phyloP scores from a whole-genome alignment of 805 yeast genomes.

The Monosporozyma unispora region DNA sequence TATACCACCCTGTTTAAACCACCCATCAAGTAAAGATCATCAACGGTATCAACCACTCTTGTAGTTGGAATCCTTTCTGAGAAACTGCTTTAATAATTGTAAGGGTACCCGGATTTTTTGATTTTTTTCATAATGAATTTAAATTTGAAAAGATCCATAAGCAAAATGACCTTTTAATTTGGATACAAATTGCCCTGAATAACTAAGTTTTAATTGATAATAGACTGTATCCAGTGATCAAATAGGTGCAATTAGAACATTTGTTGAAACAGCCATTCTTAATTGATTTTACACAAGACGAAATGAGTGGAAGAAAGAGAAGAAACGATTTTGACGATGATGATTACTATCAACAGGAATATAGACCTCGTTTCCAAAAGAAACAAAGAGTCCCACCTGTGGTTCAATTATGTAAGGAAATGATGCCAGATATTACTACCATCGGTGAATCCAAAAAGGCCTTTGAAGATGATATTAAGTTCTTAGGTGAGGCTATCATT shows the following conservation, averaged over 20 bases:
- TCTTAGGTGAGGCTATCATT: constrained; percentile 56
- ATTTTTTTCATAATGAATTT: background rate
- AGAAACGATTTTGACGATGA: constrained; percentile 17
- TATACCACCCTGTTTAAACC: background rate
- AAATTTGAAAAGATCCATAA: background rate
- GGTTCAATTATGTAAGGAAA: constrained; percentile 37
- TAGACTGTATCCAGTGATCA: background rate
- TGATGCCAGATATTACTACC: constrained; percentile 44
- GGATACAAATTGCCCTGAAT: background rate
- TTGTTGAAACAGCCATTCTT: background rate
- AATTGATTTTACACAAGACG: background rate
- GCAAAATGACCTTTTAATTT: background rate
- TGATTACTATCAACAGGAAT: constrained; percentile 26
- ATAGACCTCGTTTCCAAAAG: constrained; percentile 26
- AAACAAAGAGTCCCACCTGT: constrained; percentile 37
- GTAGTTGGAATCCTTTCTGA: no score
- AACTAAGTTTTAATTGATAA: background rate
- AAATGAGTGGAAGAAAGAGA: constrained; percentile 14
- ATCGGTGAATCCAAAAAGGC: constrained; percentile 48
- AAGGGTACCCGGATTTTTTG: constrained; percentile 1
- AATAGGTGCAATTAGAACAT: background rate
- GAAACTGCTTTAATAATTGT: no score
- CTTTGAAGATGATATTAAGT: constrained; percentile 54
- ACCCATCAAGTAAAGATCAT: background rate
- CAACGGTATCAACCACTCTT: no score